Base-by-base conservation (phyloP, 495 filamentous ascomycete genomes). In the Trichoderma orchidacearum region DNA sequence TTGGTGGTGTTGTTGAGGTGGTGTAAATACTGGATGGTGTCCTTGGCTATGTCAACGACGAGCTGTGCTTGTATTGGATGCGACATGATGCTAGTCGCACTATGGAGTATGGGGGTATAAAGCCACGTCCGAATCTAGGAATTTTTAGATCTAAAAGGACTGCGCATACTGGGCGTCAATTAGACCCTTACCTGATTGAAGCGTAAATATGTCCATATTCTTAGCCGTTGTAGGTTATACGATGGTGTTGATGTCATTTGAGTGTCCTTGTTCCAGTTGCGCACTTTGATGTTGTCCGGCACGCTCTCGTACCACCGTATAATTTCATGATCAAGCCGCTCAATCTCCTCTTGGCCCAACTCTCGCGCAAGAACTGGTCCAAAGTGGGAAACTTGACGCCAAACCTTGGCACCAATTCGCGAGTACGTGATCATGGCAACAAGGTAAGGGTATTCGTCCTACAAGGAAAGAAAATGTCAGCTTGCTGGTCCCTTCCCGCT, bases 81-180 rank as follows among this genome's bases (percentile, higher is more conserved):
- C 55, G 86, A 82, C 63, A 80, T 74, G 63, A 93, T 95, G 64
- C 83, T 88, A 12, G 77, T 80, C 3, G 85, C 78, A 7, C 83
- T 85, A 66, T 91, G 86, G 3, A 95, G 77, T 15, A 92, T 84
- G 0, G 89, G 87, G 0, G 87, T 85, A 63, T 90, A 87, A 28
- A 93, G 85, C 60, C 87, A 79, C 41, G 88, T 90, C 3, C 89
- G 85, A 63, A 90, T 84, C 59, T 70, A 27, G n/a, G 5, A 31
- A 30, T n/a, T n/a, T n/a, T n/a, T n/a, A n/a, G n/a, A n/a, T n/a
- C n/a, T n/a, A n/a, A n/a, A n/a, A n/a, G n/a, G n/a, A n/a, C n/a
- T n/a, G n/a, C n/a, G n/a, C n/a, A n/a, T n/a, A n/a, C n/a, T n/a
- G n/a, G n/a, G n/a, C n/a, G n/a, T n/a, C n/a, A n/a, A n/a, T n/a